These are phyloP conservation scores for Senecio squalidus DNA, from an alignment of 140 eudicot species.

Conservation along the genomic window DNA sequence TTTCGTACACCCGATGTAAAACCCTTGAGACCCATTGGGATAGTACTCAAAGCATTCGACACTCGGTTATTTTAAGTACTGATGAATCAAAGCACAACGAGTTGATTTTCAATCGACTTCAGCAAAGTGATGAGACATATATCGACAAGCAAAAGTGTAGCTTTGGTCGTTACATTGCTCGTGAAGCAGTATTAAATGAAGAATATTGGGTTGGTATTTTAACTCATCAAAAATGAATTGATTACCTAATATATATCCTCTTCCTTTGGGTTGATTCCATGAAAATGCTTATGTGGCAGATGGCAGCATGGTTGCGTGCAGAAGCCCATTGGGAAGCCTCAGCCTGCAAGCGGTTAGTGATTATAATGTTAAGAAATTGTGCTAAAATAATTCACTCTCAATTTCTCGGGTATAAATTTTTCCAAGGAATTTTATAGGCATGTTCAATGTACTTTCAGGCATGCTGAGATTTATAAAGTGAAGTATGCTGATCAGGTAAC, in stretches of 20 bases:
- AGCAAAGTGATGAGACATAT: slow-evolving; percentile 56
- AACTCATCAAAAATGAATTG: too few species aligned
- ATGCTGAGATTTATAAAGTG: slow-evolving; percentile 53
- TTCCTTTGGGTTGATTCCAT: slow-evolving; percentile 12
- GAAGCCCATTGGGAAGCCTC: slow-evolving; percentile 91
- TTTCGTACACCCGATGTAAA: slow-evolving; percentile 51
- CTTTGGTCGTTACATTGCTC: slow-evolving; percentile 49
- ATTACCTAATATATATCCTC: neutral
- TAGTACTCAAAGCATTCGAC: slow-evolving; percentile 42
- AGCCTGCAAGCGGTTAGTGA: slow-evolving; percentile 57
- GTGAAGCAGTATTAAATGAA: slow-evolving; percentile 72
- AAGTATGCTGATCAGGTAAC: slow-evolving; percentile 86
- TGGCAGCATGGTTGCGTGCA: slow-evolving; percentile 93
- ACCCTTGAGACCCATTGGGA: slow-evolving; percentile 68
- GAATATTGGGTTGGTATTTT: slow-evolving; percentile 73
- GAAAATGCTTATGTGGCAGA: slow-evolving; percentile 43
- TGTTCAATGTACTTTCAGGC: slow-evolving; percentile 45
- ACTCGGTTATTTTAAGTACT: slow-evolving; percentile 40
- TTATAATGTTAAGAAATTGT: slow-evolving; percentile 6
- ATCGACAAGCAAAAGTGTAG: slow-evolving; percentile 19
- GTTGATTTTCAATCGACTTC: slow-evolving; percentile 59
- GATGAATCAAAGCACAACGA: slow-evolving; percentile 53
- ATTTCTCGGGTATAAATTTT: too few species aligned
- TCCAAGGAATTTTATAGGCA: too few species aligned
- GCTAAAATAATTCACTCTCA: neutral